Base-by-base conservation (phyloP, 1,284 basidiomycete species). In the Ceratobasidium sp. region DNA sequence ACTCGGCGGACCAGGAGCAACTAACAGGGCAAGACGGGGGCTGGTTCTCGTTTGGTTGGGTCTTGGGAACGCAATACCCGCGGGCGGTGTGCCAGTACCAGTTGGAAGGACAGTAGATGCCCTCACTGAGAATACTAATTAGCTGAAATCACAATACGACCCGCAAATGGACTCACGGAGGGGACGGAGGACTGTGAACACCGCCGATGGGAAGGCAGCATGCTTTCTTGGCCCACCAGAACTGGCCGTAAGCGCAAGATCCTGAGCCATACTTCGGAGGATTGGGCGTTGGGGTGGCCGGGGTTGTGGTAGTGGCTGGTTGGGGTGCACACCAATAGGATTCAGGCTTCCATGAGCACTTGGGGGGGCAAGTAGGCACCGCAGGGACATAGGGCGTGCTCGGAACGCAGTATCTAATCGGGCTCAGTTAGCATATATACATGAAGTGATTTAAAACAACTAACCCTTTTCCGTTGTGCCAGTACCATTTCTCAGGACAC, bases 131-230 rank as follows among this genome's bases (percentile, higher is more conserved):
- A 37, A 37, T 17, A 19, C 22, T 0, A 7, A 17, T 73, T n/a
- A 57, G 59, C 5, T 32, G 2, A 13, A 1, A 5, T 43, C 25
- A 29, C 9, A 32, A 2, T 4, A 46, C 15, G 32, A 34, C n/a
- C 13, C 3, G 17, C 17, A 59, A 61, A 59, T 4, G n/a, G 32
- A 64, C 70, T 62, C 46, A 73, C 70, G 70, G 70, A 22, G 70
- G 70, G 11, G 70, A 52, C 34, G 70, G 70, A 6, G 70, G 70
- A 15, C 70, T 73, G 32, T 73, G 59, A 13, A 46, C 37, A 52
- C 70, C 70, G 5, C 70, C 70, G 7, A 73, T 64, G 19, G 70
- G 70, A 49, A 73, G 57, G 46, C 70, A 73, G 46, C 70, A 73
- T 6, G 43, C 5, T 49, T 73, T 73, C 43, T 46, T 52, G 17